Conservation (phyloP, 2,329 filamentous ascomycete genomes). For the Fusarium gaditjirri region DNA sequence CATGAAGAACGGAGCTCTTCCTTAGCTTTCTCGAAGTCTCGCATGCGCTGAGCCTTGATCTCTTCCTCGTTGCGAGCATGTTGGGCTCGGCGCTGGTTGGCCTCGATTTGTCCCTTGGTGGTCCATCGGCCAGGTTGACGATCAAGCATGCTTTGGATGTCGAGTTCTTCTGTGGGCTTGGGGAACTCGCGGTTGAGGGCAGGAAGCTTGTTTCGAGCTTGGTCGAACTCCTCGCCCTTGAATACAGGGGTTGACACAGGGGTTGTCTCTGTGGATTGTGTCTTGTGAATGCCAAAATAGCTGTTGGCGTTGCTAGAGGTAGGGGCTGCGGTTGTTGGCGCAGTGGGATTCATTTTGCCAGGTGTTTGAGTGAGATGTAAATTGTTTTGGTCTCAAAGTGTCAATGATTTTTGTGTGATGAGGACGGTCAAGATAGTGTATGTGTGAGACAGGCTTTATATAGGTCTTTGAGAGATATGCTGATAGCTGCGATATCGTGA, state of each 20-base stretch:
- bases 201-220: constrained; percentile 46
- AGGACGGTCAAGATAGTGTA: neutral
- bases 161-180: constrained; percentile 53
- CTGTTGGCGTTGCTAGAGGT: constrained; percentile 23
- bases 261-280: constrained; percentile 36
- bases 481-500: neutral
- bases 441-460: neutral
- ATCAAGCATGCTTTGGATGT: constrained; percentile 56
- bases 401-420: neutral
- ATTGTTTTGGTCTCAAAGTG: neutral
- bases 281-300: constrained; percentile 39
- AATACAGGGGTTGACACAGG: constrained; percentile 37
- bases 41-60: constrained; percentile 50
- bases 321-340: constrained; percentile 26
- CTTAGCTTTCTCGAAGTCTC: constrained; percentile 60
- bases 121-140: constrained; percentile 57
- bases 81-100: constrained; percentile 46
- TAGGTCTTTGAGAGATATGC: neutral
- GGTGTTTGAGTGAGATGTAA: neutral
- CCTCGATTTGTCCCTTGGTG: constrained; percentile 51
- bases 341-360: constrained; percentile 20
- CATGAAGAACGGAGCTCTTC: constrained; percentile 54
- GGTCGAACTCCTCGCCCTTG: constrained; percentile 25
- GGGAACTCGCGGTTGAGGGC: constrained; percentile 52
- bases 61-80: constrained; percentile 35